Conservation (phyloP, 371 early-diverging fungal species). For the Rhizopus stolonifer region DNA sequence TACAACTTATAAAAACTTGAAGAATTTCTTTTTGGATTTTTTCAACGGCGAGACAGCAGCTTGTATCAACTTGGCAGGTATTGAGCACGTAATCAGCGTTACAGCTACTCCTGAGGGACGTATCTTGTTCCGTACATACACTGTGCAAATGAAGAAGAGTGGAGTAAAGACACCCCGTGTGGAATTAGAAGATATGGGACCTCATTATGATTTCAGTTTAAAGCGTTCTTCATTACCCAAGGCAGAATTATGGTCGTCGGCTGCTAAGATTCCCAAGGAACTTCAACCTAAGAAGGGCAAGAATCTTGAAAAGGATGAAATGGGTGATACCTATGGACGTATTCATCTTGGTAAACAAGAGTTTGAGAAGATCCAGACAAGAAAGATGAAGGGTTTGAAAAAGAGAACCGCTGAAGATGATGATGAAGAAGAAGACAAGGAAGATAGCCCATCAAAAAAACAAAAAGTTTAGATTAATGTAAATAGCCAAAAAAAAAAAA, state of each 20-base stretch:
- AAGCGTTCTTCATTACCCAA: slow-evolving; percentile 76
- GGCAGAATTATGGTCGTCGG: slow-evolving; percentile 80
- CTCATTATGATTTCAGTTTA: slow-evolving; percentile 78
- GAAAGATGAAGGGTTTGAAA: slow-evolving; percentile 97
- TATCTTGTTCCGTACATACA: slow-evolving; percentile 80
- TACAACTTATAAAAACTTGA: slow-evolving; percentile 67
- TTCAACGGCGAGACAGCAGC: slow-evolving; percentile 81
- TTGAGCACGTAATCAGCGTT: slow-evolving; percentile 87
- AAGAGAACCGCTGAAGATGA: slow-evolving; percentile 47
- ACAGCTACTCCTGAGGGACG: slow-evolving; percentile 74
- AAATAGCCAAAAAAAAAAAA: too few species aligned
- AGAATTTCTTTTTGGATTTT: slow-evolving; percentile 87
- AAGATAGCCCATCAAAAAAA: slow-evolving; percentile 36
- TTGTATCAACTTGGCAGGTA: slow-evolving; percentile 79
- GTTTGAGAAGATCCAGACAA: slow-evolving; percentile 87
- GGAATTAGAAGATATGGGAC: slow-evolving; percentile 94
- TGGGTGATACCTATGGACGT: slow-evolving; percentile 91
- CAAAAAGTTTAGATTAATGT: slow-evolving; percentile 53
- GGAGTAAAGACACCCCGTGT: slow-evolving; percentile 84
- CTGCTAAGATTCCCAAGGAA: slow-evolving; percentile 84
- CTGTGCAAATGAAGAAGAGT: slow-evolving; percentile 82
- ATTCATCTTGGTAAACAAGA: slow-evolving; percentile 93
- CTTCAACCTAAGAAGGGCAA: slow-evolving; percentile 88
- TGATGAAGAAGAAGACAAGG: slow-evolving; percentile 42
- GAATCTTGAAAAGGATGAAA: slow-evolving; percentile 85